These are phyloP conservation scores for Penicillium sp. DNA, from an alignment of 2,329 filamentous ascomycete species.

Conservation along the genomic window DNA sequence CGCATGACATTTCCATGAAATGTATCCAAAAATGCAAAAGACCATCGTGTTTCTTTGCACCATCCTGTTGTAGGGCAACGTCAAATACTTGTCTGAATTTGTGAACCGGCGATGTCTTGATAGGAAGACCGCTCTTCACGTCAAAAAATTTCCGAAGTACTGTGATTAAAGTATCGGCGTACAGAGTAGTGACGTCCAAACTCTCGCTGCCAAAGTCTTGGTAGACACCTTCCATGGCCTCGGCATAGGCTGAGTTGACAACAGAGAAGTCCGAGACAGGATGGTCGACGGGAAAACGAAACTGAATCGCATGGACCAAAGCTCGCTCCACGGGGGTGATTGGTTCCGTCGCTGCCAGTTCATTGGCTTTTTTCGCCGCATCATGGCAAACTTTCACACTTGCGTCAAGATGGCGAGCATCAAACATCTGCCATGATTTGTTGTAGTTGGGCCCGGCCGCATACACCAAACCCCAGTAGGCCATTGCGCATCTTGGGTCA, in stretches of 20 bases:
- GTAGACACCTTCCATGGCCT: constrained; percentile 20
- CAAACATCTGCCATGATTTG: constrained; percentile 26
- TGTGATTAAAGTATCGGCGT: constrained; percentile 65
- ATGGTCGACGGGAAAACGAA: constrained; percentile 25
- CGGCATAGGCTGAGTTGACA: constrained; percentile 20
- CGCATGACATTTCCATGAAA: constrained; percentile 73
- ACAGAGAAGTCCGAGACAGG: constrained; percentile 13
- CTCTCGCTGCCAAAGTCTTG: constrained; percentile 45
- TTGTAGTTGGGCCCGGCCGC: constrained; percentile 27
- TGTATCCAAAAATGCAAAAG: constrained; percentile 76
- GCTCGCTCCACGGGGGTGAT: constrained; percentile 28
- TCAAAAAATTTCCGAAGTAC: constrained; percentile 68
- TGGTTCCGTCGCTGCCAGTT: background rate
- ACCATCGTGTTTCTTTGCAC: constrained; percentile 64
- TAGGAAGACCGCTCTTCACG: constrained; percentile 49
- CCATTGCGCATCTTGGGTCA: constrained; percentile 37
- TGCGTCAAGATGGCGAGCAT: constrained; percentile 11
- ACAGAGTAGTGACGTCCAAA: constrained; percentile 65
- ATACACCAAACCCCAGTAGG: constrained; percentile 30
- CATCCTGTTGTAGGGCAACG: constrained; percentile 54
- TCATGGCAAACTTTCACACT: constrained; percentile 19
- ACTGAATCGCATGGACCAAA: constrained; percentile 21
- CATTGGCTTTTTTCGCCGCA: constrained; percentile 19
- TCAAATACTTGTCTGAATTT: constrained; percentile 64
- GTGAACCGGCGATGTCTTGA: constrained; percentile 55